Base-by-base conservation (phyloP, 805 yeast species). In the Cyberlindnera americana region DNA sequence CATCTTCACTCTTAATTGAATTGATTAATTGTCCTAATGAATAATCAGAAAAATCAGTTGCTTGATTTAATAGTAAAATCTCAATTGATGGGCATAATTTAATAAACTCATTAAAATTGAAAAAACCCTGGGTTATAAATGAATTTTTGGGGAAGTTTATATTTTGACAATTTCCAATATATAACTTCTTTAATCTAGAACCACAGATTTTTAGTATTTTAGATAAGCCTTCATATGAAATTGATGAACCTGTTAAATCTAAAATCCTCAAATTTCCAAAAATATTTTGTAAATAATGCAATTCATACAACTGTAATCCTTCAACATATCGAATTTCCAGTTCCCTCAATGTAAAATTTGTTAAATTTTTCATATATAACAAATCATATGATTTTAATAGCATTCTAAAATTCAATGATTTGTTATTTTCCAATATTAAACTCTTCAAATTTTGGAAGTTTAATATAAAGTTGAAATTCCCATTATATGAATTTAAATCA, bases 211-310 rank as follows among this genome's bases (percentile, higher is more conserved):
- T 22, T 10, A 53, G 15, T 1, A 56, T 33, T 21, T 46, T 50
- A 3, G 35, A 23, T 10, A 56, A 24, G 3, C 55, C 56, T 13
- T 38, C 47, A 32, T 39, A 50, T 9, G 57, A 50, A 4, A 56
- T 52, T 12, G 52, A 48, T 2, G 59, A 52, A 9, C 54, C 54
- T 1, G 56, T 49, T 10, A 56, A 27, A 28, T 56, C 56, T 26
- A 56, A 35, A 6, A 39, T 32, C 2, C 33, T 32, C 5, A 56
- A 23, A 5, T 40, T 25, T 2, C 32, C 22, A 19, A 55, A 56
- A 5, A 50, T 37, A 15, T 44, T 48, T 4, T 16, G 1, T n/a
- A 53, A 21, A 21, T 48, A 50, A 1, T 41, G 28, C 1, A 38
- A 5, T 1, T 46, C 52, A 34, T 39, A 46, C 4, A 39, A 17